A percentile compares a stretch with the other conserved stretches of the same genome.
These are phyloP conservation scores for Diplosphaera chodatii DNA, from an alignment of 139 green algal genomes.

Conservation along the genomic window DNA sequence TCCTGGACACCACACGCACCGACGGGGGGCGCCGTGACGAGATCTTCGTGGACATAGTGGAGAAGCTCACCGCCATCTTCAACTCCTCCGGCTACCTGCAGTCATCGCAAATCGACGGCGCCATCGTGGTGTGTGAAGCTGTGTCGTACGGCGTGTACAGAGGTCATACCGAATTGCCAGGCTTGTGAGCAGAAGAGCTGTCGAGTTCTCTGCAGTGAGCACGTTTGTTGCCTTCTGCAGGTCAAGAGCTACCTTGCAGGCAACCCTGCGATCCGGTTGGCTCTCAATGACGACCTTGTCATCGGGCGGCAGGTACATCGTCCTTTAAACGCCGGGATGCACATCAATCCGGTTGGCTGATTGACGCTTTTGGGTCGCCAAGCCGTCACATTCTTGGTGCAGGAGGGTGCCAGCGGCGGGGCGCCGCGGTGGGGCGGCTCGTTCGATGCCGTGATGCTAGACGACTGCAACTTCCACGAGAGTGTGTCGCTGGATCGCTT, in stretches of 20 bases:
- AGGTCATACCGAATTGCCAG: no score
- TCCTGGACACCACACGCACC: conserved; percentile 76
- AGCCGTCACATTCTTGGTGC: no score
- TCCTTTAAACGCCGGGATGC: no score
- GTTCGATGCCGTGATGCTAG: conserved; percentile 55
- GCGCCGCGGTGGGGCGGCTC: conserved; percentile 5
- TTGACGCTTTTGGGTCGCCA: no score
- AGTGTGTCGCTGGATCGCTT: conserved; percentile 68
- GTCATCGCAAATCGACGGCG: conserved; percentile 77
- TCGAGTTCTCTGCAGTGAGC: no score
- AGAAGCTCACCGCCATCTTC: conserved; percentile 90
- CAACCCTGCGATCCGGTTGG: conserved; percentile 78
- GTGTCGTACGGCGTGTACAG: no score
- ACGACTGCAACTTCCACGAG: conserved; percentile 92
- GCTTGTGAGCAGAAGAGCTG: no score
- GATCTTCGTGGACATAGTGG: conserved; percentile 98
- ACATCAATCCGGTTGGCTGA: no score
- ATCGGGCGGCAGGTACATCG: conserved; percentile 18
- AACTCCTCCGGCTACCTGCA: conserved; percentile 73
- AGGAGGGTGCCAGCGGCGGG: conserved; percentile 11
- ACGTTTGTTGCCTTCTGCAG: conserved; percentile 8
- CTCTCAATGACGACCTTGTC: conserved; percentile 77
- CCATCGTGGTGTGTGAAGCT: conserved; percentile 77
- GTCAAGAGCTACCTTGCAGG: conserved; percentile 79
- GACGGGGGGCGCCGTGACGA: conserved; percentile 66